Conservation (phyloP, 345 rosid species). For the Combretum micranthum region DNA sequence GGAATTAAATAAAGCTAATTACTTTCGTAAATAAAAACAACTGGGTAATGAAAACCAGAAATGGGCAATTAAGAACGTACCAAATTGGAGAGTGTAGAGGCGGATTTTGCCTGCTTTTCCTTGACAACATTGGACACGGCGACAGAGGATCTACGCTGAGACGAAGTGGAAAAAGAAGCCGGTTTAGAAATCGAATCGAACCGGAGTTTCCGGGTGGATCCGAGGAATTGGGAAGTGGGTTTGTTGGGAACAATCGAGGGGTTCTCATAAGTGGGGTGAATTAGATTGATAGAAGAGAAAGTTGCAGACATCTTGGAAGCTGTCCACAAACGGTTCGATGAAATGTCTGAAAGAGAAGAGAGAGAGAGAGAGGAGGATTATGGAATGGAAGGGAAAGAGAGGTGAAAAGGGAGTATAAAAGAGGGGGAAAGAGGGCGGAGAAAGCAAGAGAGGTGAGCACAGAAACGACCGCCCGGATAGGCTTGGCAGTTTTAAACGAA, state of each 20-base stretch:
- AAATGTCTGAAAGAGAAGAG: not conserved
- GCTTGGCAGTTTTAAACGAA: no score
- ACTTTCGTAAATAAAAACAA: no score
- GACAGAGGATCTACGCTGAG: constrained; percentile 2
- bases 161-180: not conserved
- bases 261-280: constrained; percentile 3
- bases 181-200: not conserved
- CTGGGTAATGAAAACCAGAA: not conserved
- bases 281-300: constrained; percentile 4
- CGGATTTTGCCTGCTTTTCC: constrained; percentile 15
- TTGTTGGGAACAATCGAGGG: constrained; percentile 4
- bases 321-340: not conserved
- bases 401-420: not conserved
- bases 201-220: constrained; percentile 9
- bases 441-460: constrained; percentile 9
- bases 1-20: no score
- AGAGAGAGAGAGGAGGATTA: not conserved
- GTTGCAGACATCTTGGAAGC: constrained; percentile 12
- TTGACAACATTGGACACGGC: constrained; percentile 20
- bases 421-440: constrained; percentile 9
- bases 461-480: constrained; percentile 5
- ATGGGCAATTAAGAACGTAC: not conserved
- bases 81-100: constrained; percentile 11
- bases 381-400: not conserved
- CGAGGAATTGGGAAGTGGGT: constrained; percentile 12